These are phyloP conservation scores for Ophiocordyceps sinensis DNA, from an alignment of 2,329 filamentous ascomycete genomes.

Conservation along the genomic window DNA sequence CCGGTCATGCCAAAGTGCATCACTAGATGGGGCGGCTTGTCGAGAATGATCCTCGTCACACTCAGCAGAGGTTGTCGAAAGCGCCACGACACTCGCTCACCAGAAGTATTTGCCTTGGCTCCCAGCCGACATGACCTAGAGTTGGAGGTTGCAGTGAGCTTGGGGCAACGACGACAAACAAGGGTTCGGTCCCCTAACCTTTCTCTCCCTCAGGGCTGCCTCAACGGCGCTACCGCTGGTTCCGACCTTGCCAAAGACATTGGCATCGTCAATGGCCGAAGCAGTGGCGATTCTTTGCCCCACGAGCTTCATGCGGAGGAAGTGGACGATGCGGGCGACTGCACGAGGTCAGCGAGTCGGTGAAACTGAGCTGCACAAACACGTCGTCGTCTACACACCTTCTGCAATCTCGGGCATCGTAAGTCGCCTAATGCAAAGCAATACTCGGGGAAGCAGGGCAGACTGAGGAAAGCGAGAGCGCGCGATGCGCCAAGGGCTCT, in stretches of 20 bases:
- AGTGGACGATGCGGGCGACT: constrained; percentile 79
- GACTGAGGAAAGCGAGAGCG: neutral
- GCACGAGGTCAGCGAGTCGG: neutral
- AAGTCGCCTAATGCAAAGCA: neutral
- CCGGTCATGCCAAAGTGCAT: constrained; percentile 74
- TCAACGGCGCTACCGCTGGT: constrained; percentile 64
- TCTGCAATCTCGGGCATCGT: constrained; percentile 50
- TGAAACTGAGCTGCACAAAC: neutral
- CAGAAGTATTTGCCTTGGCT: constrained; percentile 98
- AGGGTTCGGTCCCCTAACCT: constrained; percentile 17
- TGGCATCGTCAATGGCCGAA: constrained; percentile 61
- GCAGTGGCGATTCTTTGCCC: constrained; percentile 64
- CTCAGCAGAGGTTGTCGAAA: neutral
- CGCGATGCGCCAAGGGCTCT: neutral
- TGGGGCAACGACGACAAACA: neutral
- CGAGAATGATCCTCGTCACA: constrained; percentile 33
- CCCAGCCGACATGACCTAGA: constrained; percentile 46
- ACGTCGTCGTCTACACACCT: constrained; percentile 20
- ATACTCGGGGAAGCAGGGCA: neutral
- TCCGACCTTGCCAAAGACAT: constrained; percentile 82
- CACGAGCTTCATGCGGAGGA: constrained; percentile 67
- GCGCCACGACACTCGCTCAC: constrained; percentile 18
- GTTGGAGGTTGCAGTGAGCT: neutral
- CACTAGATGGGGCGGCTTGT: constrained; percentile 69
- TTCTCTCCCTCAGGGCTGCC: constrained; percentile 59